Evolutionary conservation across 768 basidiomycete species (phyloP), one percentile per base, ranked within the genome.

Genomic region (Collybiopsis luxurians): DNA sequence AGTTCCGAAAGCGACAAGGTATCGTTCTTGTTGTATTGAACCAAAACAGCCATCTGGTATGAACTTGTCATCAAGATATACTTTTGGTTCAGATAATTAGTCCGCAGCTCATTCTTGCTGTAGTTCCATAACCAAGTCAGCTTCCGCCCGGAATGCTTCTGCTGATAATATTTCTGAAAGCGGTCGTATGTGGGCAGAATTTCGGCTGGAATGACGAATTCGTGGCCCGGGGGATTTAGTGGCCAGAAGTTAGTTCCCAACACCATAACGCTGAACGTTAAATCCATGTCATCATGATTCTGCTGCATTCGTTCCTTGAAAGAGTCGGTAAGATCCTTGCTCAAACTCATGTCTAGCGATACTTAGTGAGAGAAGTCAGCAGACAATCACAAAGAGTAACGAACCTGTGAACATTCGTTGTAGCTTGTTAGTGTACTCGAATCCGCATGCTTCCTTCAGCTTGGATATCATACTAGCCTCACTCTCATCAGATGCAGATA

Each of bases 41-140:
- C 70, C 36, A 98, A 79, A n/a, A 98, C 87, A 10, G 92, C 91
- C 83, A 91, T 92, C 73, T 99, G 97, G 73, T 90, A 98, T 9
- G 94, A 84, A 64, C 91, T 95, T 30, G 92, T 93, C 87, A 95
- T 92, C 68, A 98, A 76, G 64, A 96, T 94, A 75, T 98, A 98
- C 72, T 95, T 97, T 72, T 95, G 93, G 66, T 87, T 88, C 53
- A 92, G 79, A 72, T 97, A 94, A 67, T 90, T 95, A 61, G 95
- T 95, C 55, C 89, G 85, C 5, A 99, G 81, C 69, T 99, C 97
- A 73, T 95, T 95, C 77, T 96, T 96, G 55, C 88, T 94, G 70
- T 95, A 92, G 66, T 98, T 96, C 97, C 97, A 99, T 10, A 98
- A 75, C 96, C 96, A 99, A 0, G 92, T 95, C 42, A 99, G 81